Conservation (phyloP, 1,284 basidiomycete genomes). For the Fomitiporia mediterranea region DNA sequence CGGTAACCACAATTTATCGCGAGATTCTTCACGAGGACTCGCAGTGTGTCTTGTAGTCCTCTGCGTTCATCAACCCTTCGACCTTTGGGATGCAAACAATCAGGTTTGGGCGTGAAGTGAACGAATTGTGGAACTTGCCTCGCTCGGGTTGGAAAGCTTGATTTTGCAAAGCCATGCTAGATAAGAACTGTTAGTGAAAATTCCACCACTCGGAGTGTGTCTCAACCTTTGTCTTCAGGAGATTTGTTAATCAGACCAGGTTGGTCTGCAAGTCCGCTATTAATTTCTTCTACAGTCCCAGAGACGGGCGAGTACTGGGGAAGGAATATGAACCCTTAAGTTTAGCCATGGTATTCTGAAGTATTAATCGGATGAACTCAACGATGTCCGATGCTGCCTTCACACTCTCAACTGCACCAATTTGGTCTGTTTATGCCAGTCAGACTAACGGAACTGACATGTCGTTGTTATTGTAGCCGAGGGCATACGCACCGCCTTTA, state of each 20-base stretch:
- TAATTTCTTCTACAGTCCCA: slow-evolving; percentile 79
- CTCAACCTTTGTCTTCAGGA: slow-evolving; percentile 78
- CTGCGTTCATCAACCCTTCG: slow-evolving; percentile 68
- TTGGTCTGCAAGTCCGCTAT: slow-evolving; percentile 63
- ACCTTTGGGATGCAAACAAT: slow-evolving; percentile 42
- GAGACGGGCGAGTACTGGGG: slow-evolving; percentile 87
- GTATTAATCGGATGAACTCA: slow-evolving; percentile 28
- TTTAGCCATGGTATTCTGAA: slow-evolving; percentile 14
- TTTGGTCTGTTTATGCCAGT: slow-evolving; percentile 56
- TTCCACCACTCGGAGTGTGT: not conserved
- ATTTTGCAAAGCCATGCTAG: slow-evolving; percentile 97
- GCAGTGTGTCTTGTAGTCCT: slow-evolving; percentile 75
- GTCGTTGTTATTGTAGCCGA: slow-evolving; percentile 10
- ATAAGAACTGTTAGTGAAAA: not conserved
- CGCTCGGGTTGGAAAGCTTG: slow-evolving; percentile 70
- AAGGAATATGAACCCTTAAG: slow-evolving; percentile 2
- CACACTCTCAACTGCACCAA: slow-evolving; percentile 97
- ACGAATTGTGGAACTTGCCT: slow-evolving; percentile 42
- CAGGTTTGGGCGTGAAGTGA: not conserved
- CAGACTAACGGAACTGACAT: not conserved
- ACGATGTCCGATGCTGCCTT: slow-evolving; percentile 97
- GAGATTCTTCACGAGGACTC: slow-evolving; percentile 44
- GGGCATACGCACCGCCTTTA: slow-evolving; percentile 61
- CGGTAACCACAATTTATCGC: too few species aligned
- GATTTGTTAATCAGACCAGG: slow-evolving; percentile 89